Percentiles rank a stretch among this genome's conserved stretches.
These are phyloP conservation scores for Acacia acuminata DNA, from an alignment of 306 rosid genomes.

Conservation along the genomic window DNA sequence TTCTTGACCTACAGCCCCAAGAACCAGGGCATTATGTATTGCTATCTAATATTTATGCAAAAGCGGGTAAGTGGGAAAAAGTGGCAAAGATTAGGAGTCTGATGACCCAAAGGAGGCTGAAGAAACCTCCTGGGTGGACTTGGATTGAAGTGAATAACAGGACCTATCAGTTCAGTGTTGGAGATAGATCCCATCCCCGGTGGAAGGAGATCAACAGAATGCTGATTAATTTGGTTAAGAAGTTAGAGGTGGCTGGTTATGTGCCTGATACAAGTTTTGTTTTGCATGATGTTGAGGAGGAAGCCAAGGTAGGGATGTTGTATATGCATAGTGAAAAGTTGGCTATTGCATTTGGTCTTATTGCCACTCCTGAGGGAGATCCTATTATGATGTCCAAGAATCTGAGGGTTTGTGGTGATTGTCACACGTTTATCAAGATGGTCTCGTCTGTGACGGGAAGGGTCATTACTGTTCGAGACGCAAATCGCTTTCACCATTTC, in stretches of 20 bases:
- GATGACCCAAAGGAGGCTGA: conserved; percentile 59
- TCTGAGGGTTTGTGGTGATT: conserved; percentile 83
- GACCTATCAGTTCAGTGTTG: conserved; percentile 58
- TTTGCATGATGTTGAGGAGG: conserved; percentile 82
- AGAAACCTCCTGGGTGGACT: conserved; percentile 77
- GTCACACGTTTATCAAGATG: conserved; percentile 71
- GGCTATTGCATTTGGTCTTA: conserved; percentile 78
- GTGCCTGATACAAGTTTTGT: conserved; percentile 67
- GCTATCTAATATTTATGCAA: conserved; percentile 76
- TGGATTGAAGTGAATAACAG: conserved; percentile 68
- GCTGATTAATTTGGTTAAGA: conserved; percentile 52
- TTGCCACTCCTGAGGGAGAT: conserved; percentile 43
- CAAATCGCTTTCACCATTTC: conserved; percentile 82
- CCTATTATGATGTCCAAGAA: conserved; percentile 77
- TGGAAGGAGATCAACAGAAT: conserved; percentile 55
- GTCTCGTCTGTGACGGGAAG: conserved; percentile 56
- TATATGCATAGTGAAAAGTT: conserved; percentile 74
- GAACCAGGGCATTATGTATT: conserved; percentile 75
- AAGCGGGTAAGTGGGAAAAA: conserved; percentile 72
- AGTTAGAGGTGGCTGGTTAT: conserved; percentile 64
- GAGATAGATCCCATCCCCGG: conserved; percentile 66
- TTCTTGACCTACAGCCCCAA: conserved; percentile 63
- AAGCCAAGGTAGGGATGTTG: conserved; percentile 62
- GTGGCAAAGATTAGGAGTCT: conserved; percentile 63
- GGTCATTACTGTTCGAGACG: conserved; percentile 63